Conservation (phyloP, 129 eudicot genomes). For the Chrysanthemum lavandulifolium region DNA sequence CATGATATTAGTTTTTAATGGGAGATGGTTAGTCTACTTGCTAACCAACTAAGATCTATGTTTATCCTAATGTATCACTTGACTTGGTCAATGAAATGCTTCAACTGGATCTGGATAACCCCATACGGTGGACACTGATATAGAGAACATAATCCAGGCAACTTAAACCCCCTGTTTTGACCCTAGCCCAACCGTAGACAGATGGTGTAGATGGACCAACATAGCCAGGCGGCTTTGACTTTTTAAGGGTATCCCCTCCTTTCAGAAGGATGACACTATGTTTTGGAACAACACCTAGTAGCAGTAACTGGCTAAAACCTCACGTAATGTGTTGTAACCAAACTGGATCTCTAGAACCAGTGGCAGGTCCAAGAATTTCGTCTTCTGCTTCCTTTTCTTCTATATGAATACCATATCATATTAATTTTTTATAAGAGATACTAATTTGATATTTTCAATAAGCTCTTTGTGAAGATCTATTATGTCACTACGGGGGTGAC, state of each 20-base stretch:
- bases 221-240: neutral
- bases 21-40: slow-evolving; percentile 6
- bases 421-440: no score
- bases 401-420: no score
- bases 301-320: neutral
- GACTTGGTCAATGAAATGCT: neutral
- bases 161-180: slow-evolving; percentile 3
- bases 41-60: neutral
- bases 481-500: no score
- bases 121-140: neutral
- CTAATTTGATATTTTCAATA: no score
- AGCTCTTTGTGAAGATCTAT: no score
- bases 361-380: neutral
- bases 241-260: neutral
- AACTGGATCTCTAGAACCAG: neutral
- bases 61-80: neutral
- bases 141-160: neutral
- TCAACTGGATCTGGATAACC: neutral
- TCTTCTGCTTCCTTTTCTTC: no score
- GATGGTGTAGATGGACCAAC: slow-evolving; percentile 9
- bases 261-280: neutral
- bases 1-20: neutral
- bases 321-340: neutral
- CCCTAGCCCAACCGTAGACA: neutral
- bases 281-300: neutral